Evolutionary conservation across 352 stramenopile species (phyloP).

Genomic region (Phytophthora brassicae): DNA sequence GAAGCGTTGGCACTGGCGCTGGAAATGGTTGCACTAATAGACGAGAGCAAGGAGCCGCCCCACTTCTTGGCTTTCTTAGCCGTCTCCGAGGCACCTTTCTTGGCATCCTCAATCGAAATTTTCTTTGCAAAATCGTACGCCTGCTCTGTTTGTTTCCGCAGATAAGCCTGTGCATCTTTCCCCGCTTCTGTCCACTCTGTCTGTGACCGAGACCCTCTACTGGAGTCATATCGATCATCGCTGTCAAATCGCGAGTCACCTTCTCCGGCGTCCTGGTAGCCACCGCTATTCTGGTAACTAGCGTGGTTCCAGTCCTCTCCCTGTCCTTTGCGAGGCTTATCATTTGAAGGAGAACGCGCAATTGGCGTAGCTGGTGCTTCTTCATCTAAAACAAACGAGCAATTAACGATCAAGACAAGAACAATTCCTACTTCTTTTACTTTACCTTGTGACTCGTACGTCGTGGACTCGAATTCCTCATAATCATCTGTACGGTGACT

Average conservation of each 20-base stretch:
- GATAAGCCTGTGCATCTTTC: constrained; percentile 61
- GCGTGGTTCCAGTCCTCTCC: constrained; percentile 25
- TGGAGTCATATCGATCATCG: constrained; percentile 41
- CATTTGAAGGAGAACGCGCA: constrained; percentile 19
- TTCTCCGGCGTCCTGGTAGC: constrained; percentile 24
- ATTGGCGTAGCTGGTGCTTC: constrained; percentile 18
- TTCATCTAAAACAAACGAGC: constrained; percentile 31
- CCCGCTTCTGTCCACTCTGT: constrained; percentile 40
- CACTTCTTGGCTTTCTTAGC: constrained; percentile 90
- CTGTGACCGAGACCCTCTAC: constrained; percentile 10
- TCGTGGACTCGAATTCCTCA: constrained; percentile 56
- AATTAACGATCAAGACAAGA: constrained; percentile 5
- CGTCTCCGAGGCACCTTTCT: constrained; percentile 77
- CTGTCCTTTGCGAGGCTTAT: constrained; percentile 33
- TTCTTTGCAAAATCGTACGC: constrained; percentile 89
- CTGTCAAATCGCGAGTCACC: constrained; percentile 16
- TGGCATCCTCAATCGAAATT: constrained; percentile 85
- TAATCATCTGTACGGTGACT: constrained; percentile 44
- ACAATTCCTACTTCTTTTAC: background rate
- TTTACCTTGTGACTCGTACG: constrained; percentile 52
- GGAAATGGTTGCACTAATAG: constrained; percentile 76
- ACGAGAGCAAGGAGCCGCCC: constrained; percentile 78
- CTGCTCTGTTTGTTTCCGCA: constrained; percentile 85
- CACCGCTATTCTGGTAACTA: constrained; percentile 26
- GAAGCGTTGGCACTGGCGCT: constrained; percentile 52